Base-by-base conservation (phyloP, 2,329 filamentous ascomycete genomes). In the Xylariaceae sp. region DNA sequence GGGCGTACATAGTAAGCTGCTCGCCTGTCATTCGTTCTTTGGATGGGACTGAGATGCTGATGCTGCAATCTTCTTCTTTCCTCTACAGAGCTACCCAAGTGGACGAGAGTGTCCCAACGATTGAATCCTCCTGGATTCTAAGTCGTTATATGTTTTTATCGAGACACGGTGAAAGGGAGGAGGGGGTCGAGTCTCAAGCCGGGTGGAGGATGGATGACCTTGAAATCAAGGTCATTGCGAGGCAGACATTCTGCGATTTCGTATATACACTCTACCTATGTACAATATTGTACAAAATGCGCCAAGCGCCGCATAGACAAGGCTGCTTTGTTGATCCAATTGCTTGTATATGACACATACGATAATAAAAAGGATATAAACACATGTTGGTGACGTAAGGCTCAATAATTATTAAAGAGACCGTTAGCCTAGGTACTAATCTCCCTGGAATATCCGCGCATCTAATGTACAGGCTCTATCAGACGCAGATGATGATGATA, bases 61-160 rank as follows among this genome's bases (percentile, higher is more conserved):
- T 27, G n/a, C n/a, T n/a, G n/a, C n/a, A n/a, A n/a, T n/a, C 35
- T 30, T 48, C 31, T 27, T 5, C 12, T n/a, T 23, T 30, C 23
- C 13, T 28, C 35, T 50, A 36, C 54, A 89, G 85, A 88, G 64
- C 66, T 89, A 36, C 83, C 82, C 40, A 88, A 97, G 69, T 97
- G 90, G 90, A 97, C 90, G 53, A 83, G 89, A 67, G 83, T 97
- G 47, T 94, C 87, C 50, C 90, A 97, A 66, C 74, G 90, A 66
- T 61, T 96, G 62, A 97, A 97, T 65, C 90, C 90, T 42, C 89
- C 90, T 32, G 90, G 90, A 68, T 97, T 90, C 67, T 96, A 81
- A 68, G 36, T 23, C n/a, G n/a, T n/a, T n/a, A n/a, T 17, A 24
- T 6, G 7, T 24, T 6, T 24, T 24, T 24, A 24, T 24, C 12